phyloP scores from a whole-genome alignment of 1,284 basidiomycete species.

The Vanrija sp. region DNA sequence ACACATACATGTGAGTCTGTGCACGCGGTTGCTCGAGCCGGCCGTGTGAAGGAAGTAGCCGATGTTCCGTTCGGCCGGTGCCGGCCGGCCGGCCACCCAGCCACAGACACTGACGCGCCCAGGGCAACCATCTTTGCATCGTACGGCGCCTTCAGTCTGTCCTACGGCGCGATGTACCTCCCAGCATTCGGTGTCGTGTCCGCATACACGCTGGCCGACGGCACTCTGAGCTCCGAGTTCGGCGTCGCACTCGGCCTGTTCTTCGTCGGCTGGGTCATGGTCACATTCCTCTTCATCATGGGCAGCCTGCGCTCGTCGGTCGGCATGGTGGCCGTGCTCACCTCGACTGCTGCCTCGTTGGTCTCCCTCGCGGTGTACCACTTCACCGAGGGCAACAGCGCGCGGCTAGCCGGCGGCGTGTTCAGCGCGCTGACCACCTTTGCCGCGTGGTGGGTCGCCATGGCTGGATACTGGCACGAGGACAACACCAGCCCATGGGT shows the following conservation, averaged over 20 bases:
- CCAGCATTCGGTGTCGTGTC: not conserved
- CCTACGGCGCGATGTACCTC: not conserved
- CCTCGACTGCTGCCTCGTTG: not conserved
- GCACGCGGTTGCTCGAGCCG: no score
- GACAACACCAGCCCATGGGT: no score
- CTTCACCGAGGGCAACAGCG: not conserved
- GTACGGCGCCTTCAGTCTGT: not conserved
- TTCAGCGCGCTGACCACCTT: not conserved
- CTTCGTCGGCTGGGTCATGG: not conserved
- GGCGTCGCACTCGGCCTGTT: not conserved
- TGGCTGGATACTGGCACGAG: not conserved
- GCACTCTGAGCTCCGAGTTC: not conserved
- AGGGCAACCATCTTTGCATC: slow-evolving; percentile 1
- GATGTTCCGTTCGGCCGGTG: no score
- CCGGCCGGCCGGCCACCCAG: no score
- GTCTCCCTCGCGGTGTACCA: not conserved
- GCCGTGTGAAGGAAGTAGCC: no score
- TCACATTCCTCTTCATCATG: not conserved
- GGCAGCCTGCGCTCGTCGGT: not conserved
- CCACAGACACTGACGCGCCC: no score
- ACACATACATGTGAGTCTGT: not conserved
- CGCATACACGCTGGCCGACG: not conserved
- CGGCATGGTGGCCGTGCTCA: not conserved
- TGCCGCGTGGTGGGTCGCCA: not conserved
- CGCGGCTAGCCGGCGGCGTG: not conserved